A percentile compares a stretch with the other conserved stretches of the same genome.
These are phyloP conservation scores for Mycena amicta DNA, from an alignment of 768 basidiomycete genomes.

Conservation along the genomic window DNA sequence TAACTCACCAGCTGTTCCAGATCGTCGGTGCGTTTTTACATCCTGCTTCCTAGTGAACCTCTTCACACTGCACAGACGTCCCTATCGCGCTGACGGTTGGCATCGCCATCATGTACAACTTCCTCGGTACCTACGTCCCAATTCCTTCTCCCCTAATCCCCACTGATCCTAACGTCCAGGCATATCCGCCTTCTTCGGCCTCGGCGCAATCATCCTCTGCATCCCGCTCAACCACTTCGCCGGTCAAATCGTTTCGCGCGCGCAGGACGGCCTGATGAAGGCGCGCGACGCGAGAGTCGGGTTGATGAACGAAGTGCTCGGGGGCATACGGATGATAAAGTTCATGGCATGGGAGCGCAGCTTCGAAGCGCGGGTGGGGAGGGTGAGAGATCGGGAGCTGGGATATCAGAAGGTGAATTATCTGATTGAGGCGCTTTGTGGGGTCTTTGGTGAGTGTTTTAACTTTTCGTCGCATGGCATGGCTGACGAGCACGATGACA, in stretches of 20 bases:
- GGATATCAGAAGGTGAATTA: slow-evolving; percentile 68
- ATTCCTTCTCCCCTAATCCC: not conserved
- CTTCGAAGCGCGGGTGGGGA: slow-evolving; percentile 61
- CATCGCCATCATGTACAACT: slow-evolving; percentile 69
- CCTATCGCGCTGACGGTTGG: slow-evolving; percentile 80
- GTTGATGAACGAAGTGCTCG: slow-evolving; percentile 80
- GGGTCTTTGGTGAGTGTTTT: no score
- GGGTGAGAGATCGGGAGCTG: slow-evolving; percentile 62
- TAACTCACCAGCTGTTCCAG: slow-evolving; percentile 73
- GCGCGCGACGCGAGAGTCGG: slow-evolving; percentile 71
- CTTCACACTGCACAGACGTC: slow-evolving; percentile 54
- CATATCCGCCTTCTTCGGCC: slow-evolving; percentile 76
- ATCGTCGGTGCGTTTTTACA: slow-evolving; percentile 56
- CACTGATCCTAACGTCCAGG: slow-evolving; percentile 19
- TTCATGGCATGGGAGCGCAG: slow-evolving; percentile 78
- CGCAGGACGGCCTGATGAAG: slow-evolving; percentile 84
- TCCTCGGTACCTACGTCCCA: slow-evolving; percentile 54
- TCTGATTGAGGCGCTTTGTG: slow-evolving; percentile 55
- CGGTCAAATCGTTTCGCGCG: slow-evolving; percentile 71
- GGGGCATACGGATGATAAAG: slow-evolving; percentile 91
- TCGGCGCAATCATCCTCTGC: slow-evolving; percentile 69
- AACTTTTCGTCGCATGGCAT: not conserved
- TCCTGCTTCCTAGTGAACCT: no score
- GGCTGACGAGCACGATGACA: not conserved
- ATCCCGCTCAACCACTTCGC: slow-evolving; percentile 82